Base-by-base conservation (phyloP, 768 basidiomycete genomes). In the Coprinopsis marcescibilis region DNA sequence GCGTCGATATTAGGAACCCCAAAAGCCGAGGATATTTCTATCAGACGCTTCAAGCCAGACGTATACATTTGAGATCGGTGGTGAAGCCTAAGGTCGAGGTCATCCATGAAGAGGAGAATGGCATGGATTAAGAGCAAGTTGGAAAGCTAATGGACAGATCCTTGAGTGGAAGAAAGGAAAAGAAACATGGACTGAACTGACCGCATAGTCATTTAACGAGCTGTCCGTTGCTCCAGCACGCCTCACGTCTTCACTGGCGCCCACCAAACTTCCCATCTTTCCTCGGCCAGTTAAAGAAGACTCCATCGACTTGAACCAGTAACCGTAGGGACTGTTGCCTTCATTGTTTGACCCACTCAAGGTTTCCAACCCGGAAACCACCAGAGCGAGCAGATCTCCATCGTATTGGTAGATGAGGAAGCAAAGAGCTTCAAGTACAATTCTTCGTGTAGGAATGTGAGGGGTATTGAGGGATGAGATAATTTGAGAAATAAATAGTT, bases 251-350 rank as follows among this genome's bases (percentile, higher is more conserved):
- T 94, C 89, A 55, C 93, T 95, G 19, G 92, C 91, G 0, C 96
- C 96, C 6, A 99, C 95, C 32, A 89, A 64, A 60, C 89, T 96
- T 1, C 95, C 95, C 90, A 97, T 93, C 62, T 83, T 86, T 1
- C 95, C 95, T 46, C 92, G 71, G 2, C 93, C 94, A 38, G 81
- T 76, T 14, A 97, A 72, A 2, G 79, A 79, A 21, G 68, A 66
- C 54, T 91, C 86, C 52, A 95, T 69, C 0, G 83, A 84, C 55
- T 81, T 84, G 60, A 98, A 89, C 94, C 92, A 98, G 56, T 80
- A 92, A 51, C 82, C 83, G 61, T 90, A 98, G 44, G 71, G 77
- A 25, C 78, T 77, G 17, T 71, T 70, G 12, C 71, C 66, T 41
- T 77, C 77, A 38, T 77, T 77, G 52, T 89, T 89, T 3, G 78